These are phyloP conservation scores for Moesziomyces parantarcticus DNA, from an alignment of 1,284 basidiomycete genomes.

Conservation along the genomic window DNA sequence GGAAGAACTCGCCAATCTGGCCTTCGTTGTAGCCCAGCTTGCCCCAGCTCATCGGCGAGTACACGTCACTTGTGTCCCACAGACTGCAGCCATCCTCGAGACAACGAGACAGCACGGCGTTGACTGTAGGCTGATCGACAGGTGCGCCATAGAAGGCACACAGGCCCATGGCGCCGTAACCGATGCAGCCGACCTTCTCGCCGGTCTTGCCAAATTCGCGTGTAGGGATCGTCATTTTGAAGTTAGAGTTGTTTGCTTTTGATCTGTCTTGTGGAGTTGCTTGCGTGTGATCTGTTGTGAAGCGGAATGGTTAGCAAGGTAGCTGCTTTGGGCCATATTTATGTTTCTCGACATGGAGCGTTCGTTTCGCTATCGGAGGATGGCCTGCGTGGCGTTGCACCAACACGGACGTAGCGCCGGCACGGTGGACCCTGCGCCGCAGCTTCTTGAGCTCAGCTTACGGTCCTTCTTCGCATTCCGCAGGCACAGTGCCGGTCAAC, in stretches of 20 bases:
- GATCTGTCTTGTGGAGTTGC: too few species aligned
- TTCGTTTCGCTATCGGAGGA: too few species aligned
- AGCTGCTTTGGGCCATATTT: too few species aligned
- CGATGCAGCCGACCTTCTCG: slow-evolving; percentile 38
- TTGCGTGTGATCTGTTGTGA: too few species aligned
- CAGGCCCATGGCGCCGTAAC: slow-evolving; percentile 53
- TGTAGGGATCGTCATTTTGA: slow-evolving; percentile 41
- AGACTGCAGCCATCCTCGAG: slow-evolving; percentile 41
- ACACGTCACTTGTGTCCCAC: slow-evolving; percentile 56
- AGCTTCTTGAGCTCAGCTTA: too few species aligned
- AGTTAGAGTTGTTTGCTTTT: neutral
- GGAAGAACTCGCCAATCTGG: slow-evolving; percentile 67
- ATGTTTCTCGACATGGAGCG: too few species aligned
- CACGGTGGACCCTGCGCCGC: too few species aligned
- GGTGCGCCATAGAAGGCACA: slow-evolving; percentile 51
- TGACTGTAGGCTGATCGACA: slow-evolving; percentile 20
- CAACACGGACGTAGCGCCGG: too few species aligned
- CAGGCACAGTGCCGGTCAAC: too few species aligned
- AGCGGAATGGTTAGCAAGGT: too few species aligned
- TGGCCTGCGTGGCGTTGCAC: too few species aligned
- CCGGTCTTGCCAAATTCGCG: slow-evolving; percentile 44
- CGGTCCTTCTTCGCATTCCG: too few species aligned
- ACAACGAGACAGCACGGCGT: slow-evolving; percentile 30
- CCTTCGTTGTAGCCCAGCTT: slow-evolving; percentile 68
- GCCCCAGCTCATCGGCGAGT: slow-evolving; percentile 25